These are phyloP conservation scores for Vitis hybrid DNA, from an alignment of 177 flowering plant genomes.

Conservation along the genomic window DNA sequence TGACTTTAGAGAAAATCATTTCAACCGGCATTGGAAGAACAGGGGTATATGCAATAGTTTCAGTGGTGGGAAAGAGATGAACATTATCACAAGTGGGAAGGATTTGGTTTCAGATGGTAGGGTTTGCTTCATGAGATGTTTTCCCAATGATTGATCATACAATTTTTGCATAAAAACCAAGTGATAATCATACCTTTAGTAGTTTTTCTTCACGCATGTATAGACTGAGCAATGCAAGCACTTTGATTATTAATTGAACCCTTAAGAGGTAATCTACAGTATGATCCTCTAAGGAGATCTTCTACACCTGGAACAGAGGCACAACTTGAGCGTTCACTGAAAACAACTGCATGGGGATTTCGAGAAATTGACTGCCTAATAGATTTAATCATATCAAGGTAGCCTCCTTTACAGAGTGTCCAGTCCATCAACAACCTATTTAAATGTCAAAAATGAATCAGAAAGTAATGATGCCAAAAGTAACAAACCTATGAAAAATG, in stretches of 20 bases:
- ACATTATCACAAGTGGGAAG: too few species aligned
- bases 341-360: conserved; percentile 47
- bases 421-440: conserved; percentile 70
- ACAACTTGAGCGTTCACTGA: conserved; percentile 31
- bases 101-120: too few species aligned
- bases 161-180: neutral
- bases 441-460: neutral
- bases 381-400: conserved; percentile 38
- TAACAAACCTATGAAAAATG: too few species aligned
- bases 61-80: too few species aligned
- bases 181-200: conserved; percentile 31
- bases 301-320: conserved; percentile 27
- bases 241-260: conserved; percentile 45
- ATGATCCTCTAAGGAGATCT: conserved; percentile 36
- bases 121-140: too few species aligned
- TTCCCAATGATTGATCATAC: neutral
- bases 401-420: conserved; percentile 30
- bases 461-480: too few species aligned
- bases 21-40: too few species aligned
- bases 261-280: conserved; percentile 37
- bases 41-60: too few species aligned
- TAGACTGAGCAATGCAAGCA: conserved; percentile 38
- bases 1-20: too few species aligned
- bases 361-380: conserved; percentile 44
- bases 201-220: conserved; percentile 35